Percentiles rank a stretch among this genome's conserved stretches.
Conservation (phyloP, 495 filamentous ascomycete genomes). For the Tuber brumale region DNA sequence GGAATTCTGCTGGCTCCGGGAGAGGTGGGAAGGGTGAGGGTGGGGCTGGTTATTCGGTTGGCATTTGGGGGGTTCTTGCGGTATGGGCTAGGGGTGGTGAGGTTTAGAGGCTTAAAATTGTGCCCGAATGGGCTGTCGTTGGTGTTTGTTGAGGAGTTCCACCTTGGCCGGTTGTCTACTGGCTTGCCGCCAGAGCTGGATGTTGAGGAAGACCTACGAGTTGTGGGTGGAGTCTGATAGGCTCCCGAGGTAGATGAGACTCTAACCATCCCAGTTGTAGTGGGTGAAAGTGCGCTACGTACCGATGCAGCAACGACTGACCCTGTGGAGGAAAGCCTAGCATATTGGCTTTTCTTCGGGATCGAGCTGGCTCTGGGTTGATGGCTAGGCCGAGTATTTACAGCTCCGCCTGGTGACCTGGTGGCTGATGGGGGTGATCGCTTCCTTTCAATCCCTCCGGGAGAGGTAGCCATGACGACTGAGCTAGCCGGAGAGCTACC, state of each 20-base stretch:
- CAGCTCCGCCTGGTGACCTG: not conserved
- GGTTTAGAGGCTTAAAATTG: constrained; percentile 59
- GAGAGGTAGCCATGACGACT: constrained; percentile 58
- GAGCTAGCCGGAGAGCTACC: constrained; percentile 88
- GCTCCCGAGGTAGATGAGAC: constrained; percentile 30
- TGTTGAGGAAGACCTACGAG: constrained; percentile 26
- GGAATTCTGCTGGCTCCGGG: constrained; percentile 40
- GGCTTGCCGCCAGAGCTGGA: constrained; percentile 32
- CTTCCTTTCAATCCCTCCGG: constrained; percentile 29
- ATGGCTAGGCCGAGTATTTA: constrained; percentile 6
- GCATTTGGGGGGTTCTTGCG: constrained; percentile 49
- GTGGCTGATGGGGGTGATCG: constrained; percentile 30
- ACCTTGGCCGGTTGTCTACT: constrained; percentile 61
- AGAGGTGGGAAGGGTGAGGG: constrained; percentile 42
- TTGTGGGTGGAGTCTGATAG: constrained; percentile 20
- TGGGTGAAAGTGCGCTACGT: constrained; percentile 26
- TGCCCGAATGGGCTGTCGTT: constrained; percentile 61
- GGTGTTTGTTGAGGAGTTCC: constrained; percentile 70
- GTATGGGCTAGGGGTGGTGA: constrained; percentile 59
- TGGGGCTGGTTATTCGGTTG: constrained; percentile 19
- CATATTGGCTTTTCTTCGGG: constrained; percentile 34
- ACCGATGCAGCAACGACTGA: not conserved
- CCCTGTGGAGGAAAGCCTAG: constrained; percentile 30
- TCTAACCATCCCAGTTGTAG: constrained; percentile 29
- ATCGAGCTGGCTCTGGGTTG: constrained; percentile 29